phyloP scores from a whole-genome alignment of 1,284 basidiomycete species.

The Puccinia polysora region DNA sequence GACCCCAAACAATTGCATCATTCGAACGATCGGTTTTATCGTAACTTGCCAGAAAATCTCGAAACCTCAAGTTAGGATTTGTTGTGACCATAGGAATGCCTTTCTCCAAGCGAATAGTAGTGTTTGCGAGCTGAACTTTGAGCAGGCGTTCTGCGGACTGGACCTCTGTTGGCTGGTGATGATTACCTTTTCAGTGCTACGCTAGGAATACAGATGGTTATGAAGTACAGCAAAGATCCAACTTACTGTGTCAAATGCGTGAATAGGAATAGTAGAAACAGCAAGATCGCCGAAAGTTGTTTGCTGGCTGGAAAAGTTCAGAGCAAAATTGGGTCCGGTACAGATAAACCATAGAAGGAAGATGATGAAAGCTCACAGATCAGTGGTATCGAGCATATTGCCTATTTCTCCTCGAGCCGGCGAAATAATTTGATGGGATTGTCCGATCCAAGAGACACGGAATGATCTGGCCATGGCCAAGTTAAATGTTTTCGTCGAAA shows the following conservation, averaged over 20 bases:
- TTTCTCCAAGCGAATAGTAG: constrained; percentile 61
- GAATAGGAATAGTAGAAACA: constrained; percentile 8
- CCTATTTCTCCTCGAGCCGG: constrained; percentile 35
- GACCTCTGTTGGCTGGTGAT: constrained; percentile 54
- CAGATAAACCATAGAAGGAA: too few relatives aligned
- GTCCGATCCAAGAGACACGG: constrained; percentile 80
- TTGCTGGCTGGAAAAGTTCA: background rate
- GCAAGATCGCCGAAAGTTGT: constrained; percentile 15
- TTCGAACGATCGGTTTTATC: constrained; percentile 67
- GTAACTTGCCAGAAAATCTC: constrained; percentile 71
- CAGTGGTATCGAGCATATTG: constrained; percentile 28
- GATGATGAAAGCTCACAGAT: constrained; percentile 6
- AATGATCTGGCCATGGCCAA: constrained; percentile 81
- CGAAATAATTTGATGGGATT: constrained; percentile 57
- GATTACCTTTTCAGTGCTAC: constrained; percentile 56
- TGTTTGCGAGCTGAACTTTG: constrained; percentile 70
- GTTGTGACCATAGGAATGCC: constrained; percentile 63
- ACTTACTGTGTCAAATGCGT: constrained; percentile 11
- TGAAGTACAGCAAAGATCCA: constrained; percentile 52
- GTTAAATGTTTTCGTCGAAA: constrained; percentile 70
- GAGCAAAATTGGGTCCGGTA: constrained; percentile 2
- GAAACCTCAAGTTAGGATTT: constrained; percentile 65
- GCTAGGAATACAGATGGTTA: background rate
- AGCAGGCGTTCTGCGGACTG: constrained; percentile 65
- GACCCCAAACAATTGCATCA: constrained; percentile 75